A percentile compares a stretch with the other conserved stretches of the same genome.
Conservation (phyloP, 192 early-diverging fungal genomes). For the Coemansia sp. region DNA sequence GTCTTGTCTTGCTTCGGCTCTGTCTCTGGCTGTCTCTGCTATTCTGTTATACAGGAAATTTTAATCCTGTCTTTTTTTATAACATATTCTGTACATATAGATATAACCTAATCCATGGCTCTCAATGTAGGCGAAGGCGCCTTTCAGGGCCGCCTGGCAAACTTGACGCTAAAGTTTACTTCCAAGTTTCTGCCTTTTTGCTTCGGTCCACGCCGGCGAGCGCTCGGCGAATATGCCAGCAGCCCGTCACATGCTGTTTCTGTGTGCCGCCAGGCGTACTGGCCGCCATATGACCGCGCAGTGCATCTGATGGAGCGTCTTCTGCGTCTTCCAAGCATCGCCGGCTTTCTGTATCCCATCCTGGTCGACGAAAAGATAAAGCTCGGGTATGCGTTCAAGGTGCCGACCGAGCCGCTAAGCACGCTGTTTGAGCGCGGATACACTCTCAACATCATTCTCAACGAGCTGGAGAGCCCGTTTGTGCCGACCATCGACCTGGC, state of each 20-base stretch:
- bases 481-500: slow-evolving; percentile 46
- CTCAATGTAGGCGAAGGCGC: slow-evolving; percentile 13
- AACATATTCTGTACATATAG: not conserved
- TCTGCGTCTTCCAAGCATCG: slow-evolving; percentile 35
- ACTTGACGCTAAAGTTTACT: slow-evolving; percentile 34
- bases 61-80: not conserved
- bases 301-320: slow-evolving; percentile 42
- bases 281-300: slow-evolving; percentile 45
- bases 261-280: slow-evolving; percentile 35
- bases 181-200: slow-evolving; percentile 37
- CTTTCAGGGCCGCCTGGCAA: slow-evolving; percentile 40
- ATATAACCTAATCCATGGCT: not conserved
- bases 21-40: not conserved
- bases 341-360: slow-evolving; percentile 40
- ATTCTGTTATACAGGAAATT: too few species aligned
- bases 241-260: slow-evolving; percentile 42
- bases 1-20: not conserved
- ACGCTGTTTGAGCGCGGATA: slow-evolving; percentile 47
- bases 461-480: slow-evolving; percentile 54
- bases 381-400: slow-evolving; percentile 11
- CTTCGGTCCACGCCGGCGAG: slow-evolving; percentile 23
- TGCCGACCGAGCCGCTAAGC: slow-evolving; percentile 32
- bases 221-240: slow-evolving; percentile 7
- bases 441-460: slow-evolving; percentile 52
- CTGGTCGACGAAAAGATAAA: slow-evolving; percentile 39